Base-by-base conservation (phyloP, 805 yeast species). In the Ogataea neopini region DNA sequence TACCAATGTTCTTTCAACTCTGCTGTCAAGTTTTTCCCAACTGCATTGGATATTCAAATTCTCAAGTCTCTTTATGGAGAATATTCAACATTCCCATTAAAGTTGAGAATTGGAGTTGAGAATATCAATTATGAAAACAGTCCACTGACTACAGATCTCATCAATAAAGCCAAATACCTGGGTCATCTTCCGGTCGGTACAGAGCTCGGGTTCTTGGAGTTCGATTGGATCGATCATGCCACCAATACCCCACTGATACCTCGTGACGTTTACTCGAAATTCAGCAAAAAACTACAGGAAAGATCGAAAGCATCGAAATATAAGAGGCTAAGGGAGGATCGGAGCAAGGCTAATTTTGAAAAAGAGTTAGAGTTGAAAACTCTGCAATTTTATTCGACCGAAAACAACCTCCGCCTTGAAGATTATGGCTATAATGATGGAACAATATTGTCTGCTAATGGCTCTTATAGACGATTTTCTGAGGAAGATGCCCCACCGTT, bases 161-260 rank as follows among this genome's bases (percentile, higher is more conserved):
- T 79, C 2, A 76, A 78, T 43, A 80, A 83, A 54, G 76, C 76
- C 62, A 91, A 89, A 64, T 89, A 86, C 63, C 67, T 94, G 47
- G 76, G 86, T 0, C 92, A 92, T 64, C 67, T 90, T 18, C 97
- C 99, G 0, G 63, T 80, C 23, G 97, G 97, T 1, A 85, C 96
- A 0, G 86, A 85, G 44, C 65, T 92, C 36, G 95, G 90, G 9
- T 82, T 88, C 52, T 62, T 94, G 45, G 98, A 94, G 58, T 77
- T 96, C 43, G 84, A 88, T 61, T 92, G 98, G 98, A 43, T 57
- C 14, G 64, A 57, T 34, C 45, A 45, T 3, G 25, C 29, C 5
- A 71, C 56, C 23, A 49, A 52, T 19, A 34, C 32, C 43, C 59
- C 59, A 11, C 45, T 61, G 28, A 58, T 77, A 6, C 75, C 79